phyloP scores from a whole-genome alignment of 176 grass and related monocot genomes.

The Poa annua region DNA sequence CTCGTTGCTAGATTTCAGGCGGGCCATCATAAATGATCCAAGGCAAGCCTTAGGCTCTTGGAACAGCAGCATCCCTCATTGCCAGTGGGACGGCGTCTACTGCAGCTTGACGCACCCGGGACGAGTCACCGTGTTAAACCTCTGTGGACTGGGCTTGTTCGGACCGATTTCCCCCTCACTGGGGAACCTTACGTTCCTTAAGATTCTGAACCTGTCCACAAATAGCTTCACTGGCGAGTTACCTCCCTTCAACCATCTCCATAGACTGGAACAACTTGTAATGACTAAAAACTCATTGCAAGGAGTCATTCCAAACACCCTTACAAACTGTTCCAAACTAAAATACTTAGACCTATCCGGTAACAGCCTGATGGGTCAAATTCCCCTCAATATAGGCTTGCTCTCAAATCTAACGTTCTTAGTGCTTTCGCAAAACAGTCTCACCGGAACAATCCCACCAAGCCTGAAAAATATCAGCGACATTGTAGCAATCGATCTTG shows the following conservation, averaged over 20 bases:
- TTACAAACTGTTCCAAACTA: not conserved
- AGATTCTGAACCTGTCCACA: not conserved
- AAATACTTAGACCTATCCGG: accelerated
- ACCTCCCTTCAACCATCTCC: not conserved
- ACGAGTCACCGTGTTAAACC: not conserved
- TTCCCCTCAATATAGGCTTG: not conserved
- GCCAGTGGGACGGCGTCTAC: not conserved
- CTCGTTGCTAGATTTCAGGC: not conserved
- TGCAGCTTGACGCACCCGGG: not conserved
- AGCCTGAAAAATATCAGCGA: not conserved
- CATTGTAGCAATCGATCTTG: accelerated
- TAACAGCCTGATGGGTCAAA: not conserved
- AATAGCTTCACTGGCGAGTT: not conserved
- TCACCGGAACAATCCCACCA: not conserved
- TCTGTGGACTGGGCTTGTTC: not conserved
- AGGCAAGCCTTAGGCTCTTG: not conserved
- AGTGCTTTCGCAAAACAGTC: accelerated
- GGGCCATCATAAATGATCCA: not conserved
- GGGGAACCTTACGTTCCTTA: not conserved
- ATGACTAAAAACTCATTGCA: not conserved
- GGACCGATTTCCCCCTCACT: not conserved
- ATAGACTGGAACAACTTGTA: not conserved
- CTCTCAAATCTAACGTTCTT: no score
- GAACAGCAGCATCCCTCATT: not conserved
- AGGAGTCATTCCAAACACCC: not conserved